phyloP scores from a whole-genome alignment of 1,284 basidiomycete genomes.

The Melampsora americana region DNA sequence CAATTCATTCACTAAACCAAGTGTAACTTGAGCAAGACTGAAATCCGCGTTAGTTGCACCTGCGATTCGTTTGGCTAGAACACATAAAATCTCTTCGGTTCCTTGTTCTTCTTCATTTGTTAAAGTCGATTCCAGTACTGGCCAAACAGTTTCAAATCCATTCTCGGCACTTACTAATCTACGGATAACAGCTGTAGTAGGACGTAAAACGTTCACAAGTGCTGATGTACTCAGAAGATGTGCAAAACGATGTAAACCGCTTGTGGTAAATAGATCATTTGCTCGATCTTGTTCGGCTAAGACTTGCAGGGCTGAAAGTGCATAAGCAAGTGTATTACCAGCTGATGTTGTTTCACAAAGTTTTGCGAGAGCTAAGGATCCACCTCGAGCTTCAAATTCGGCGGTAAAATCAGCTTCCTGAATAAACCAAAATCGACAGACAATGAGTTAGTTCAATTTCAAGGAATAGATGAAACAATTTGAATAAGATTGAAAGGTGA shows the following conservation, averaged over 20 bases:
- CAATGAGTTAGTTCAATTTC: too few species aligned
- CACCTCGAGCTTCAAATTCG: conserved; percentile 76
- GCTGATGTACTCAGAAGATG: conserved; percentile 60
- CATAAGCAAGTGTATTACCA: conserved; percentile 84
- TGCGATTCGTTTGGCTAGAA: conserved; percentile 51
- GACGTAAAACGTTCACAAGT: conserved; percentile 91
- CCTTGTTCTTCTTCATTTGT: conserved; percentile 48
- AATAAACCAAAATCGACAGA: conserved; percentile 69
- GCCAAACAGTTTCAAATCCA: conserved; percentile 55
- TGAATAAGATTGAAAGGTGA: neutral
- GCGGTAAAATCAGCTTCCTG: conserved; percentile 83
- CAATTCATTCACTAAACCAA: conserved; percentile 22
- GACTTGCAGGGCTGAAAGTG: conserved; percentile 77
- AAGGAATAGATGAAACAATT: too few species aligned
- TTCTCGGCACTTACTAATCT: conserved; percentile 3
- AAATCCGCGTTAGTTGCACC: conserved; percentile 50
- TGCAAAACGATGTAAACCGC: conserved; percentile 66
- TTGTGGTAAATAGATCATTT: conserved; percentile 68
- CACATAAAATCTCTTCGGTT: conserved; percentile 49
- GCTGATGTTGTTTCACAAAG: conserved; percentile 64
- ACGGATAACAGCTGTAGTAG: conserved; percentile 90
- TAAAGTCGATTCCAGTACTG: conserved; percentile 38
- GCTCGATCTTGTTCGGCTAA: conserved; percentile 78
- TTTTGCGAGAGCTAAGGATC: conserved; percentile 70
- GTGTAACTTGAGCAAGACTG: conserved; percentile 33